Conservation (phyloP, 1,284 basidiomycete genomes). For the Fomitopsis betulina region DNA sequence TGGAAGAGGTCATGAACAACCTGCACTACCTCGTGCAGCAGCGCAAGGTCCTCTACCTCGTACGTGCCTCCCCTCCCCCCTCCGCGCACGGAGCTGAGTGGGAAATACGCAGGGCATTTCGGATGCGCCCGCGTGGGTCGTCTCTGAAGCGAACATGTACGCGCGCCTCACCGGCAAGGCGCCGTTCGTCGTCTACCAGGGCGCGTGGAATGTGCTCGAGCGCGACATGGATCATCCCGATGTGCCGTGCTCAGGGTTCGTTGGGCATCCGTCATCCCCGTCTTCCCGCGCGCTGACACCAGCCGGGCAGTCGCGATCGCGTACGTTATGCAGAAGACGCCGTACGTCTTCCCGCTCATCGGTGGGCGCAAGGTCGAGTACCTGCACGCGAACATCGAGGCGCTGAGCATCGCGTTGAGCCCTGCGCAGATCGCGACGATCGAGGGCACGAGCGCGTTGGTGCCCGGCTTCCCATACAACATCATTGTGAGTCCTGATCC, state of each 20-base stretch:
- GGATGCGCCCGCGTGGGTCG: constrained; percentile 51
- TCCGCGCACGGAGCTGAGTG: background rate
- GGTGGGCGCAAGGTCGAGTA: constrained; percentile 50
- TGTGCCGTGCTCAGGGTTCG: constrained; percentile 28
- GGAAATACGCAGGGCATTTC: constrained; percentile 20
- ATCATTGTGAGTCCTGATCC: constrained; percentile 33
- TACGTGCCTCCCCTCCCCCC: constrained; percentile 3
- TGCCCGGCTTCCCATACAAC: constrained; percentile 37
- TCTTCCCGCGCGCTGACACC: background rate
- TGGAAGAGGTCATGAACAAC: constrained; percentile 48
- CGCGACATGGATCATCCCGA: constrained; percentile 47
- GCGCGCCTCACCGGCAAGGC: constrained; percentile 40
- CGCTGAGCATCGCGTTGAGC: constrained; percentile 38
- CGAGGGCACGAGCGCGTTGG: constrained; percentile 36
- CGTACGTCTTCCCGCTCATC: constrained; percentile 22
- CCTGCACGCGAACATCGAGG: constrained; percentile 42
- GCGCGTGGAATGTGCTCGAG: constrained; percentile 39
- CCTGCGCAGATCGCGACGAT: constrained; percentile 39
- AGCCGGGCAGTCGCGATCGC: constrained; percentile 38
- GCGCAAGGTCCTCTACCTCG: constrained; percentile 45
- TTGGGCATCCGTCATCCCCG: background rate
- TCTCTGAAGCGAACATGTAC: constrained; percentile 46
- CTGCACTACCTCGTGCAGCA: constrained; percentile 39
- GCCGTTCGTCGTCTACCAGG: constrained; percentile 48
- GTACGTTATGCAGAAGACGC: constrained; percentile 41